phyloP scores from a whole-genome alignment of 73 alveolate genomes.

The Paramecium caudatum region DNA sequence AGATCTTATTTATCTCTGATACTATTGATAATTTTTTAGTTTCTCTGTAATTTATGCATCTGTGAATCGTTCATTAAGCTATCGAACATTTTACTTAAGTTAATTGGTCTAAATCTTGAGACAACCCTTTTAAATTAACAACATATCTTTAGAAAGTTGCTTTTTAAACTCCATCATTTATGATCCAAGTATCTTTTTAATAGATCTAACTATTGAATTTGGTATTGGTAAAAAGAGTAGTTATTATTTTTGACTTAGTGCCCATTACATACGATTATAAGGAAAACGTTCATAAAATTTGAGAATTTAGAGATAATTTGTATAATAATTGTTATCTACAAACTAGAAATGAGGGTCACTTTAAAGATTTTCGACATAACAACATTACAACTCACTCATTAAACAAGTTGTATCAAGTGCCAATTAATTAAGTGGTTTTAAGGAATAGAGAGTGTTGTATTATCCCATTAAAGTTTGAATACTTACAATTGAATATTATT shows the following conservation, averaged over 20 bases:
- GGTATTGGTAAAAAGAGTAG: constrained; percentile 30
- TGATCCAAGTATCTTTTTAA: constrained; percentile 1
- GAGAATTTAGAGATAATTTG: not conserved
- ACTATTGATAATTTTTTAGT: not conserved
- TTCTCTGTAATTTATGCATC: constrained; percentile 15
- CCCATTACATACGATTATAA: not conserved
- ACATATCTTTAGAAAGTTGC: not conserved
- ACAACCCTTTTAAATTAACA: constrained; percentile 53
- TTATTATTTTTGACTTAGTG: constrained; percentile 14
- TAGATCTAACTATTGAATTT: constrained; percentile 45
- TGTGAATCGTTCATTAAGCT: not conserved
- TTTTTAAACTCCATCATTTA: constrained; percentile 34
- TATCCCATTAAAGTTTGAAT: not conserved
- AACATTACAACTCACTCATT: constrained; percentile 4
- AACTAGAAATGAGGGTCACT: not conserved
- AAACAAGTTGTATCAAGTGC: constrained; percentile 3
- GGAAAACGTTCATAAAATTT: not conserved
- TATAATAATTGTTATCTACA: constrained; percentile 36
- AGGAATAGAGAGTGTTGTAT: not conserved
- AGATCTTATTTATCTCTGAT: not conserved
- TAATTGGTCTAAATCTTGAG: not conserved
- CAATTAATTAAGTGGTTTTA: not conserved
- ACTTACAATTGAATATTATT: not conserved
- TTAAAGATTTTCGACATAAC: not conserved
- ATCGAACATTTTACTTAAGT: constrained; percentile 4